Percentiles rank a stretch among this genome's conserved stretches.
Evolutionary conservation across 805 yeast species (phyloP).

Genomic region (Alloascoidea hylecoeti): DNA sequence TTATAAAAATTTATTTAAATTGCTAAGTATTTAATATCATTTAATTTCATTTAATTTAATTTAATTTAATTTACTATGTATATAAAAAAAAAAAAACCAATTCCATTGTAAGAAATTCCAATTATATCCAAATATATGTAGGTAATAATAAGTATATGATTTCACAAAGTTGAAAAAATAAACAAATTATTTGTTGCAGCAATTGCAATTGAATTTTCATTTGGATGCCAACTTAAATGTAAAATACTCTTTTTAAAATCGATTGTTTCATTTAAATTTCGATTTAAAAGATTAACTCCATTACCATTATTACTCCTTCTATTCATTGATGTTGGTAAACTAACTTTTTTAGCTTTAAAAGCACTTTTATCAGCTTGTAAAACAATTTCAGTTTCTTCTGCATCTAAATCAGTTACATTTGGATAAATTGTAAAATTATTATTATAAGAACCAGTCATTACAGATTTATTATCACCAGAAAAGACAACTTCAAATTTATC

Average conservation of each 20-base stretch:
- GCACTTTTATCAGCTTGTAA: slow-evolving; percentile 98
- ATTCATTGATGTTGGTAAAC: slow-evolving; percentile 27
- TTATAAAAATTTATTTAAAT: no score
- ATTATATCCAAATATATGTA: no score
- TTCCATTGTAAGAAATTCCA: no score
- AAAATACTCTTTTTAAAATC: slow-evolving; percentile 91
- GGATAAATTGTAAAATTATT: slow-evolving; percentile 97
- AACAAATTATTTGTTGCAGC: slow-evolving; percentile 95
- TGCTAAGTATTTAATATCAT: no score
- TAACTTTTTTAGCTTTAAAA: slow-evolving; percentile 65
- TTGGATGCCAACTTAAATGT: slow-evolving; percentile 97
- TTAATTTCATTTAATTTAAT: no score
- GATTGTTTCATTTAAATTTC: slow-evolving; percentile 63
- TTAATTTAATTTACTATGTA: no score
- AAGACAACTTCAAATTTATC: slow-evolving; percentile 96
- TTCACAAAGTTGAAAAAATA: slow-evolving; percentile 62
- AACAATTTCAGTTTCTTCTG: slow-evolving; percentile 47
- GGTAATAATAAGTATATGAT: no score
- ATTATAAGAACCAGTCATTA: slow-evolving; percentile 96
- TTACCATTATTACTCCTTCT: slow-evolving; percentile 19
- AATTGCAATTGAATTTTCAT: slow-evolving; percentile 90
- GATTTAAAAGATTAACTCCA: slow-evolving; percentile 30
- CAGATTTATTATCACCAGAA: slow-evolving; percentile 80
- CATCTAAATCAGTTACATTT: slow-evolving; percentile 34
- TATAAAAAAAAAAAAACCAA: no score